Conservation (phyloP, 352 stramenopile genomes). For the Pythium volutum region DNA sequence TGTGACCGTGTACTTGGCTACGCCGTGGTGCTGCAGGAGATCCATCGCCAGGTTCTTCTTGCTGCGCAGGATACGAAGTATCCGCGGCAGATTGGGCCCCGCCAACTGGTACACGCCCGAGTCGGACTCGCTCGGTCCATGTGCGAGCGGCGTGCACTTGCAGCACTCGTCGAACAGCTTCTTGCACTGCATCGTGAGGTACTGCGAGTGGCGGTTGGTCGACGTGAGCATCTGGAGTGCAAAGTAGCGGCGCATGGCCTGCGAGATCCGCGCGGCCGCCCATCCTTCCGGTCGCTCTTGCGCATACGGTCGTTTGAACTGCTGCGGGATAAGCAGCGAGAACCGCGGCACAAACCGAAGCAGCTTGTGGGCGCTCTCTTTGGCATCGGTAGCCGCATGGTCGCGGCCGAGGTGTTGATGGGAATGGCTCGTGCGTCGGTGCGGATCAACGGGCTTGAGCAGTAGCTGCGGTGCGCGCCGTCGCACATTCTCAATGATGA, state of each 20-base stretch:
- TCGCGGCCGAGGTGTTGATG: constrained; percentile 3
- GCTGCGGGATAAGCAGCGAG: constrained; percentile 38
- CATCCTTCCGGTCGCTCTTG: constrained; percentile 49
- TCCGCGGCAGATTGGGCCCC: constrained; percentile 60
- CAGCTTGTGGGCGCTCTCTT: constrained; percentile 9
- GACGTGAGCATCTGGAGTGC: constrained; percentile 40
- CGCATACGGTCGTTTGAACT: constrained; percentile 28
- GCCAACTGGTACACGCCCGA: constrained; percentile 62
- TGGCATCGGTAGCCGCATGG: neutral
- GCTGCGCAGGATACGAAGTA: constrained; percentile 52
- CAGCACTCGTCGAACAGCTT: constrained; percentile 77
- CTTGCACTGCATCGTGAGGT: constrained; percentile 57
- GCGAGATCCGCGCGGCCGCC: constrained; percentile 50
- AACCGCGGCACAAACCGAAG: constrained; percentile 18
- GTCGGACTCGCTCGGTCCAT: constrained; percentile 48
- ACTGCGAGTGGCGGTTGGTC: constrained; percentile 38
- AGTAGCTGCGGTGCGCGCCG: constrained; percentile 39
- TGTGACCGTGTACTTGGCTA: constrained; percentile 58
- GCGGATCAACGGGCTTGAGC: constrained; percentile 26
- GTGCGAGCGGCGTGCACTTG: constrained; percentile 51
- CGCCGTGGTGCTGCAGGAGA: constrained; percentile 56
- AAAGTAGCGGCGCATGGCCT: constrained; percentile 56
- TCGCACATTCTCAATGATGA: constrained; percentile 53
- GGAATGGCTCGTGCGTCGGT: neutral
- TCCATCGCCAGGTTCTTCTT: constrained; percentile 58